phyloP scores from a whole-genome alignment of 805 yeast species.

The Teunomyces panamensis region DNA sequence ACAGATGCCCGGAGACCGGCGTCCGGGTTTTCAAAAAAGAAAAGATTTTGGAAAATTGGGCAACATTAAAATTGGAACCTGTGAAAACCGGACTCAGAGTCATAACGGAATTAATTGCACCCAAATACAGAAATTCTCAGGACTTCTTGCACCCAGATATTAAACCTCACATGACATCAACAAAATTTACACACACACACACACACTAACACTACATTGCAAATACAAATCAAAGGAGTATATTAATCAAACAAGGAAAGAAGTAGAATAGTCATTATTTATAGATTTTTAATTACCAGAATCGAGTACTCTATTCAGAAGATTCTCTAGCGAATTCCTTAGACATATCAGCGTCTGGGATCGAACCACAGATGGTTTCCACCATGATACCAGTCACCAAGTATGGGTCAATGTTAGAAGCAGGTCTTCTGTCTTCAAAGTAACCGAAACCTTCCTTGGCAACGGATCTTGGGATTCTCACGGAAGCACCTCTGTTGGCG shows the following conservation, averaged over 20 bases:
- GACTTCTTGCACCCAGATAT: no score
- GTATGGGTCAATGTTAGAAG: slow-evolving; percentile 98
- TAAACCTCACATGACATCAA: no score
- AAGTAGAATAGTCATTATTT: slow-evolving; percentile 3
- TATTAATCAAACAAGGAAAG: neutral
- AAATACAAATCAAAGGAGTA: neutral
- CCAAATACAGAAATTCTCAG: neutral
- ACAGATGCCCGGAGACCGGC: neutral
- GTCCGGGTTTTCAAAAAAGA: neutral
- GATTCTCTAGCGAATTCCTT: slow-evolving; percentile 82
- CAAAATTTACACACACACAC: no score
- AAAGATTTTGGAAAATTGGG: neutral
- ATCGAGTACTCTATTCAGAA: slow-evolving; percentile 19
- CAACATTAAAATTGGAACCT: neutral
- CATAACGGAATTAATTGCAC: neutral
- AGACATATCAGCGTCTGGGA: slow-evolving; percentile 92
- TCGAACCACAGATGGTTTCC: slow-evolving; percentile 93
- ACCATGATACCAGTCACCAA: slow-evolving; percentile 97
- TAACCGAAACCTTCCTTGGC: slow-evolving; percentile 97
- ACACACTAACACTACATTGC: no score
- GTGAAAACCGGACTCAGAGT: neutral
- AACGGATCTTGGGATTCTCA: slow-evolving; percentile 98
- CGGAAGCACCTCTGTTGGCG: slow-evolving; percentile 99
- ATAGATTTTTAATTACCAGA: slow-evolving; percentile 3
- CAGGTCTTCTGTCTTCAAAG: slow-evolving; percentile 99